A percentile compares a stretch with the other conserved stretches of the same genome.
These are phyloP conservation scores for Sisymbrium irio DNA, from an alignment of 345 rosid genomes.

Conservation along the genomic window DNA sequence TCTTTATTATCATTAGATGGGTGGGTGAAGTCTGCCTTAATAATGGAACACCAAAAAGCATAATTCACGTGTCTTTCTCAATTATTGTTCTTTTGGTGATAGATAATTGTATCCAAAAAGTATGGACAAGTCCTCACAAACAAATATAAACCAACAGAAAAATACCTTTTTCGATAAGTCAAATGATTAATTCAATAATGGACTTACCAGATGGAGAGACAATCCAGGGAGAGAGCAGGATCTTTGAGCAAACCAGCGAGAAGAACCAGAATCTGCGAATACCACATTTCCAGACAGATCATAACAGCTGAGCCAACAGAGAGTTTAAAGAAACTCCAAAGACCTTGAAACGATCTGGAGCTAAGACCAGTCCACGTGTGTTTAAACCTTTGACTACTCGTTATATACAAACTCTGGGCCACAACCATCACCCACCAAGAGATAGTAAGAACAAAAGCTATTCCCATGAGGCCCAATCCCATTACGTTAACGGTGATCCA, in stretches of 20 bases:
- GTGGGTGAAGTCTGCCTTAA: background rate
- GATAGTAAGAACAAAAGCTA: background rate
- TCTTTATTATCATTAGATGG: no score
- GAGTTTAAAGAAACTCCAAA: background rate
- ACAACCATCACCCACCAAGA: background rate
- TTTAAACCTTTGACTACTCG: background rate
- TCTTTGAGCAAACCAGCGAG: background rate
- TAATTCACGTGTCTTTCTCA: background rate
- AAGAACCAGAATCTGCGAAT: background rate
- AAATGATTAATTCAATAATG: background rate
- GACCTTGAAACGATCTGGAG: background rate
- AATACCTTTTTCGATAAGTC: background rate
- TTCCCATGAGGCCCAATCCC: background rate
- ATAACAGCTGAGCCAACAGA: background rate
- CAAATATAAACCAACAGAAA: background rate
- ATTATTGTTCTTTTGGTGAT: background rate
- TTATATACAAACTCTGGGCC: background rate
- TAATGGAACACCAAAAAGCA: background rate
- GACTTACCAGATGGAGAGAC: background rate
- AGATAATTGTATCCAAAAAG: background rate
- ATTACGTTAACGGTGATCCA: conserved; percentile 47
- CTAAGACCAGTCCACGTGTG: conserved; percentile 9
- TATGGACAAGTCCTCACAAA: background rate
- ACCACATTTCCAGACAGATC: conserved; percentile 4
- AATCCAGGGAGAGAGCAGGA: conserved; percentile 6